A percentile compares a stretch with the other conserved stretches of the same genome.
Conservation (phyloP, 495 filamentous ascomycete genomes). For the Melanomma pulvis-pyrius region DNA sequence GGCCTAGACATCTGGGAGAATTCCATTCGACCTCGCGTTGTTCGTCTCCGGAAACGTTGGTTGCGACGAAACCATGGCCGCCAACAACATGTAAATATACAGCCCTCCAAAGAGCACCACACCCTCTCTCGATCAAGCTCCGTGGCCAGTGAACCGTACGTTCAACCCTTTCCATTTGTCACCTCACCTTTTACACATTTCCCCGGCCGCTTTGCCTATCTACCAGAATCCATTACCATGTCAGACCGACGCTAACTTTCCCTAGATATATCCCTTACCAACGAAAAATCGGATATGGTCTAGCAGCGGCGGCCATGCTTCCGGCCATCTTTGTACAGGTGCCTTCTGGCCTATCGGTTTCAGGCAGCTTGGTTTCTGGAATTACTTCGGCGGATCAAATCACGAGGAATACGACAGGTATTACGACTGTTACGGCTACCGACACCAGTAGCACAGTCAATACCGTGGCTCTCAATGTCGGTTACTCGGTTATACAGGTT, state of each 20-base stretch:
- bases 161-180: neutral
- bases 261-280: constrained; percentile 13
- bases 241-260: neutral
- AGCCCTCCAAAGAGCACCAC: neutral
- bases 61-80: constrained; percentile 7
- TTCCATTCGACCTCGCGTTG: constrained; percentile 33
- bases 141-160: neutral
- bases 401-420: constrained; percentile 51
- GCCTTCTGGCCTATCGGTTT: constrained; percentile 83
- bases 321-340: constrained; percentile 96
- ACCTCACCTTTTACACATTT: too few relatives aligned
- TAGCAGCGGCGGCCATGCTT: constrained; percentile 85
- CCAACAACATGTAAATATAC: neutral
- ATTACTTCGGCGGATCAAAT: constrained; percentile 82
- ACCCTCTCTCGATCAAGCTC: neutral
- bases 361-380: constrained; percentile 80
- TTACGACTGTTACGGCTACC: constrained; percentile 43
- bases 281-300: constrained; percentile 63
- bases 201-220: too few relatives aligned
- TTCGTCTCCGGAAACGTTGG: constrained; percentile 22
- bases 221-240: too few relatives aligned
- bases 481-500: constrained; percentile 85
- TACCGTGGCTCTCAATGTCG: constrained; percentile 78
- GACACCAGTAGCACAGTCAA: constrained; percentile 54
- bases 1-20: constrained; percentile 44